Evolutionary conservation across 2,329 filamentous ascomycete genomes (phyloP).

Genomic region (Pseudogymnoascus pannorum): DNA sequence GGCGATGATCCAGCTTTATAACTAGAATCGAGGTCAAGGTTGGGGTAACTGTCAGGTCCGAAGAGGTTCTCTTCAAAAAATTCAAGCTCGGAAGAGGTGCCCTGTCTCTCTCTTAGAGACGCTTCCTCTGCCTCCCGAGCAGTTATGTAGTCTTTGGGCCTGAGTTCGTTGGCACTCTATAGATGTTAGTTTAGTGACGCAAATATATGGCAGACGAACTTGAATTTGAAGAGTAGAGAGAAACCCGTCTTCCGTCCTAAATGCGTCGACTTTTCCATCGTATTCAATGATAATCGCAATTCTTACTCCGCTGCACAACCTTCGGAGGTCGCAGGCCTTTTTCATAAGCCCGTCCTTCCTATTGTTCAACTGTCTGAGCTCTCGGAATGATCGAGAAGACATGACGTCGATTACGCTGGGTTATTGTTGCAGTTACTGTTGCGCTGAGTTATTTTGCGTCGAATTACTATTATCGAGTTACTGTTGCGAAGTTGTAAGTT

Average conservation of each 20-base stretch:
- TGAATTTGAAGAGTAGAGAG: neutral
- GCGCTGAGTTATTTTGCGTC: no score
- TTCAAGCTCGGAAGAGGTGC: neutral
- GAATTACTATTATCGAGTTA: neutral
- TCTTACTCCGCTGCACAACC: neutral
- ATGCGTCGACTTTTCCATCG: neutral
- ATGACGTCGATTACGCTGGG: neutral
- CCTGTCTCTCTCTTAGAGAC: neutral
- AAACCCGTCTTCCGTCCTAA: neutral
- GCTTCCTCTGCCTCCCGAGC: neutral
- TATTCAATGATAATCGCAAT: neutral
- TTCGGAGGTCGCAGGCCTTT: neutral
- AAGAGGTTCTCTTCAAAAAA: neutral
- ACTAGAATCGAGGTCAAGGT: neutral
- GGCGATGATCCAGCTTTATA: neutral
- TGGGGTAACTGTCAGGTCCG: neutral
- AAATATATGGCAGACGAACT: neutral
- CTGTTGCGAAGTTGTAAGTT: neutral
- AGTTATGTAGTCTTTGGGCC: neutral
- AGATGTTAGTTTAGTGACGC: neutral
- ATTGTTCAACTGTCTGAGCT: neutral
- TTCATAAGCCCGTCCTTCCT: neutral
- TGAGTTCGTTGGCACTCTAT: neutral
- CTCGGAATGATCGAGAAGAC: neutral
- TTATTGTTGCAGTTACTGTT: no score